A percentile compares a stretch with the other conserved stretches of the same genome.
Conservation (phyloP, 2,329 filamentous ascomycete genomes). For the Sporothrix euskadiensis region DNA sequence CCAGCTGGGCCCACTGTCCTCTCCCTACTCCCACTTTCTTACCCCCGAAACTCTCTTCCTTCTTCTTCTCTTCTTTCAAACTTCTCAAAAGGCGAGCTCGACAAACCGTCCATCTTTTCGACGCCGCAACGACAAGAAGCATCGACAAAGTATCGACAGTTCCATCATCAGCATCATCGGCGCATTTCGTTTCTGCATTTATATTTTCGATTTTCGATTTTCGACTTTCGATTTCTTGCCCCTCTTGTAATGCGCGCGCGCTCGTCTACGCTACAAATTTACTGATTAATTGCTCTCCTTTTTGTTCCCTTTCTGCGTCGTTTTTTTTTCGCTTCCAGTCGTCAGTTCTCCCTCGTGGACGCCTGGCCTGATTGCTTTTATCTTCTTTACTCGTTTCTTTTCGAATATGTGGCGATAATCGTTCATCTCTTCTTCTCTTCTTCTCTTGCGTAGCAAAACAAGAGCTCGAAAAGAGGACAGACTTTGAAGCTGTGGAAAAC, state of each 20-base stretch:
- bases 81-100: not conserved
- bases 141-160: conserved; percentile 2
- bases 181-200: not conserved
- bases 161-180: not conserved
- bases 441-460: conserved; percentile 26
- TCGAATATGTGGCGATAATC: conserved; percentile 1
- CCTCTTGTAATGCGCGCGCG: conserved; percentile 12
- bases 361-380: not conserved
- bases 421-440: not conserved
- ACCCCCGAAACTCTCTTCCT: not conserved
- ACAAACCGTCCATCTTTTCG: not conserved
- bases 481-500: not conserved
- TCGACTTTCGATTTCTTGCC: not conserved
- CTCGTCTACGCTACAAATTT: not conserved
- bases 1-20: not conserved
- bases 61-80: not conserved
- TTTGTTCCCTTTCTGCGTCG: not conserved
- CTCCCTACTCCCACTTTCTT: not conserved
- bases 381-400: not conserved
- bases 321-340: not conserved
- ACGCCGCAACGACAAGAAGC: not conserved
- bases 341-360: not conserved
- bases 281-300: not conserved
- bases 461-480: not conserved
- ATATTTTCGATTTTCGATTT: not conserved